Percentiles rank a stretch among this genome's conserved stretches.
These are phyloP conservation scores for Microbotryum lychnidis-dioicae DNA, from an alignment of 1,284 basidiomycete genomes.

Conservation along the genomic window DNA sequence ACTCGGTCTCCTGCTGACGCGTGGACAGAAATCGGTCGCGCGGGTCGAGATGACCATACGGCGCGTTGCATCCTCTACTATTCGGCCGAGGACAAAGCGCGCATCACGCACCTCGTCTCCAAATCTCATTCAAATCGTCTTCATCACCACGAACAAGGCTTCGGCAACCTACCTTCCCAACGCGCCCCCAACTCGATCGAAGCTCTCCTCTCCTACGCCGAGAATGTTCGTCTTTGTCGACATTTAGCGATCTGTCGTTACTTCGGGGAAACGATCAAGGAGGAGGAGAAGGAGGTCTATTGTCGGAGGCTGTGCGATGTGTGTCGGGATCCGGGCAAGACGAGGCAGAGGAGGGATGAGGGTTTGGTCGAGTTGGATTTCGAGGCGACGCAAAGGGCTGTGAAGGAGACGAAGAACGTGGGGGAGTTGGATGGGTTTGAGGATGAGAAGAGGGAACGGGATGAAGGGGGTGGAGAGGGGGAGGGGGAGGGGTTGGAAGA, in stretches of 20 bases:
- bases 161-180: constrained; percentile 57
- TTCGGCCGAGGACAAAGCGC: constrained; percentile 19
- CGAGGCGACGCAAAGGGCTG: constrained; percentile 8
- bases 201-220: constrained; percentile 57
- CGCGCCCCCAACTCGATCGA: constrained; percentile 44
- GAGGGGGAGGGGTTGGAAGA: constrained; percentile 7
- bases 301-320: constrained; percentile 78
- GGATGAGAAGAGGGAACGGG: constrained; percentile 4
- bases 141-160: constrained; percentile 41
- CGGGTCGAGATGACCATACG: constrained; percentile 68
- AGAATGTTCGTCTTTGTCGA: constrained; percentile 56
- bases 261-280: constrained; percentile 66
- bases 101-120: constrained; percentile 10
- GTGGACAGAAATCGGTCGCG: constrained; percentile 49
- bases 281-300: constrained; percentile 48
- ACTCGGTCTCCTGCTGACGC: not conserved
- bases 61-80: constrained; percentile 28
- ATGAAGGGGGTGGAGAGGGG: not conserved
- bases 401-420: not conserved
- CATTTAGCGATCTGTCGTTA: constrained; percentile 64
- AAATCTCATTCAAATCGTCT: not conserved
- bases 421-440: constrained; percentile 1
- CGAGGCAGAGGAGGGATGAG: constrained; percentile 1
- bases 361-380: constrained; percentile 6
- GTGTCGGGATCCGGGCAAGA: constrained; percentile 54